Conservation (phyloP, 192 early-diverging fungal genomes). For the Podila epicladia region DNA sequence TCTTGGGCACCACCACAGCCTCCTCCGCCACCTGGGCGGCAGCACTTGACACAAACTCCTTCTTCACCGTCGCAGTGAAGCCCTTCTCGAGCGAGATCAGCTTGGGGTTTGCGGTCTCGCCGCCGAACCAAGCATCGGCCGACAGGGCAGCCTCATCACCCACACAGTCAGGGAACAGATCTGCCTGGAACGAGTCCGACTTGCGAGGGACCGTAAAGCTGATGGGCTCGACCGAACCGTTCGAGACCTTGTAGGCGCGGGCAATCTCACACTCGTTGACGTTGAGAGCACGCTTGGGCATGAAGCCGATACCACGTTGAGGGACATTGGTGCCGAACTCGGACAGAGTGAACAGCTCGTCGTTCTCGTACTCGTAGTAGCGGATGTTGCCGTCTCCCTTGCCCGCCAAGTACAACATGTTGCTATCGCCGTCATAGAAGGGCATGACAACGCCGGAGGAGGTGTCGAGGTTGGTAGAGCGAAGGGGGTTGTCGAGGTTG, state of each 20-base stretch:
- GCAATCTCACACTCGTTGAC: conserved; percentile 92
- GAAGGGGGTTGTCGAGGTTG: conserved; percentile 77
- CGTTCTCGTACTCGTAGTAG: conserved; percentile 98
- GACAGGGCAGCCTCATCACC: conserved; percentile 86
- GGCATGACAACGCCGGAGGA: conserved; percentile 97
- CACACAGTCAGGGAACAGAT: conserved; percentile 90
- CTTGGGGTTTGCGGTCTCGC: conserved; percentile 86
- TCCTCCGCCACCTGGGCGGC: conserved; percentile 58
- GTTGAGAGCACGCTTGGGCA: conserved; percentile 93
- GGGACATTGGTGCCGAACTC: conserved; percentile 92
- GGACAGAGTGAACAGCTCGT: conserved; percentile 87
- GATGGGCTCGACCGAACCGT: conserved; percentile 91
- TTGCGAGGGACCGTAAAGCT: conserved; percentile 96
- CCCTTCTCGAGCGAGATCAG: conserved; percentile 77
- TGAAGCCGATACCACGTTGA: conserved; percentile 91
- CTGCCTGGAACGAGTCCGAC: conserved; percentile 96
- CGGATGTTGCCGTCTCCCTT: conserved; percentile 89
- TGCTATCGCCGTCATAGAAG: conserved; percentile 91
- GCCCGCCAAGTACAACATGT: conserved; percentile 93
- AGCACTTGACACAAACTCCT: conserved; percentile 84
- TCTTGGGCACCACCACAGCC: conserved; percentile 36
- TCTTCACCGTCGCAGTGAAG: conserved; percentile 69
- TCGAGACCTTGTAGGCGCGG: conserved; percentile 93
- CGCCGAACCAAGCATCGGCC: conserved; percentile 93
- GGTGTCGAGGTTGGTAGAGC: conserved; percentile 84